Percentiles rank a stretch among this genome's conserved stretches.
These are phyloP conservation scores for Didymella arachidicola DNA, from an alignment of 2,329 filamentous ascomycete genomes.

Conservation along the genomic window DNA sequence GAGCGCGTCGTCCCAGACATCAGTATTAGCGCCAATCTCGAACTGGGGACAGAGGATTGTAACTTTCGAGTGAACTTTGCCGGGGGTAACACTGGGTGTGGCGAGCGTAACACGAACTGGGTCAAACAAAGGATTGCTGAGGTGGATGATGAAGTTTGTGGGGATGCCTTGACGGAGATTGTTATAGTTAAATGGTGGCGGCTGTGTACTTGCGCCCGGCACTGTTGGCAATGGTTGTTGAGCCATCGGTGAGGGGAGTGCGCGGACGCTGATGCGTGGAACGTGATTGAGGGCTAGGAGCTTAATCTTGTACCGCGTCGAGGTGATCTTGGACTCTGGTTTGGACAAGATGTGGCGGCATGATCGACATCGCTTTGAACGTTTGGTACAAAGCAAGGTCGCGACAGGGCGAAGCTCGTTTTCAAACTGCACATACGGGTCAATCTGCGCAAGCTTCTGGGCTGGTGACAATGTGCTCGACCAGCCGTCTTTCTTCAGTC, in stretches of 20 bases:
- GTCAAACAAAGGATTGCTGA: constrained; percentile 95
- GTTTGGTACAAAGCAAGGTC: constrained; percentile 85
- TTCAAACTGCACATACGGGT: constrained; percentile 66
- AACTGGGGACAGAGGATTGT: constrained; percentile 95
- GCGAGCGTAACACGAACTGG: constrained; percentile 85
- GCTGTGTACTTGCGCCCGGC: constrained; percentile 32
- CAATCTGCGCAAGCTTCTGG: constrained; percentile 61
- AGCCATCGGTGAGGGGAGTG: constrained; percentile 60
- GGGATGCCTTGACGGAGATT: constrained; percentile 59
- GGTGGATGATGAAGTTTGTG: constrained; percentile 83
- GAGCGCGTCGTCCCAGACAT: constrained; percentile 90
- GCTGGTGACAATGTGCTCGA: constrained; percentile 65
- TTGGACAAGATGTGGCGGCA: constrained; percentile 96
- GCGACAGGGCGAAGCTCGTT: constrained; percentile 82
- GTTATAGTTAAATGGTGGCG: constrained; percentile 54
- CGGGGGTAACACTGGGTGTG: constrained; percentile 65
- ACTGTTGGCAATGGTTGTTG: constrained; percentile 55
- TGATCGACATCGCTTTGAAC: constrained; percentile 88
- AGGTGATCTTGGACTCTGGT: constrained; percentile 88
- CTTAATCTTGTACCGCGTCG: constrained; percentile 90
- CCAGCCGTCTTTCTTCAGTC: constrained; percentile 68
- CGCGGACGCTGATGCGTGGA: constrained; percentile 77
- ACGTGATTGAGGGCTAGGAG: constrained; percentile 86
- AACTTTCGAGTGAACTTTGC: constrained; percentile 65
- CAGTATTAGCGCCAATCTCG: constrained; percentile 92